These are phyloP conservation scores for Lipomyces spencermartinsiae DNA, from an alignment of 805 yeast genomes.

Conservation along the genomic window DNA sequence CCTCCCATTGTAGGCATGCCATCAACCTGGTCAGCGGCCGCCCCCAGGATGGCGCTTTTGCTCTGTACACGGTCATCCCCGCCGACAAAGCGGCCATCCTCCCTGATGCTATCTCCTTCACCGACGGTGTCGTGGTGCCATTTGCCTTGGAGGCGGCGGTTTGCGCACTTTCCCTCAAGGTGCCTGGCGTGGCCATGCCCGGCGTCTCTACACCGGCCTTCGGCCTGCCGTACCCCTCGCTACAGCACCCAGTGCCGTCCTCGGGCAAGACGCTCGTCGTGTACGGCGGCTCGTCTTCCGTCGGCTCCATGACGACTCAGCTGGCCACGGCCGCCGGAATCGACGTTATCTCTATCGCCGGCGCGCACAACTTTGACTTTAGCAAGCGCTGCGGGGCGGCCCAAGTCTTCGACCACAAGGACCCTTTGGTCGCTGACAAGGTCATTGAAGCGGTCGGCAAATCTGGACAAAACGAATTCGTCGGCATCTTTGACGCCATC, in stretches of 20 bases:
- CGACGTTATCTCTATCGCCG: constrained; percentile 59
- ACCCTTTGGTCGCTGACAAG: constrained; percentile 30
- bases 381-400: constrained; percentile 59
- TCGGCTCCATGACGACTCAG: constrained; percentile 66
- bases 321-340: constrained; percentile 58
- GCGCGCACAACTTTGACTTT: constrained; percentile 52
- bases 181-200: not conserved
- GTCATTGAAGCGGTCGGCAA: constrained; percentile 14
- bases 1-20: constrained; percentile 2
- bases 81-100: constrained; percentile 25
- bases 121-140: constrained; percentile 39
- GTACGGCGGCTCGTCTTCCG: constrained; percentile 72
- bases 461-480: not conserved
- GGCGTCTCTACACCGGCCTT: not conserved
- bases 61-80: constrained; percentile 33
- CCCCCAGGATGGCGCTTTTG: constrained; percentile 29
- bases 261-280: constrained; percentile 48
- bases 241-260: constrained; percentile 1
- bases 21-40: constrained; percentile 3
- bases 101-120: constrained; percentile 37
- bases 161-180: constrained; percentile 10
- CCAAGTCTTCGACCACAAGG: constrained; percentile 56
- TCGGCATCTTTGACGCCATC: not conserved
- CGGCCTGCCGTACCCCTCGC: constrained; percentile 4
- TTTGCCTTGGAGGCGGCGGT: constrained; percentile 35